Base-by-base conservation (phyloP, 106 monocot genomes). In the Dioscorea zingiberensis region DNA sequence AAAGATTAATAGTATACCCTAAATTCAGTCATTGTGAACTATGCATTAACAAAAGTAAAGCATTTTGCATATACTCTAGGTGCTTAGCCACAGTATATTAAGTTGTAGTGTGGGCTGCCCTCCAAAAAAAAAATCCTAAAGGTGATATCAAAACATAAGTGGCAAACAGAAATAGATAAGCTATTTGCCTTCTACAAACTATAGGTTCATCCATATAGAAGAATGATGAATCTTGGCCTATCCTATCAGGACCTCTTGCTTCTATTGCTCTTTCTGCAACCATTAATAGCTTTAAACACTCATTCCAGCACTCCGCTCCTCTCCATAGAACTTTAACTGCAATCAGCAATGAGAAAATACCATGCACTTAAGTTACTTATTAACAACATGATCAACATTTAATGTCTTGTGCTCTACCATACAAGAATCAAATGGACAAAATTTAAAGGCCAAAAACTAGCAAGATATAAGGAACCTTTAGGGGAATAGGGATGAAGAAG, bases 401-500 rank as follows among this genome's bases (percentile, higher is more conserved):
- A 58, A 8, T 25, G 22, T 6, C 57, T 9, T 0, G 38, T 6
- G 10, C 38, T 38, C n/a, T n/a, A n/a, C n/a, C 19, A 16, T 15
- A 51, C 8, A 3, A 56, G 22, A 56, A 24, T 21, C 56, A 56
- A 2, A 3, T 0, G 1, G 3, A 22, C 22, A 3, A 56, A 56
- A 23, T 21, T 25, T 23, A 56, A 26, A 51, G 17, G 51, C 18
- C 6, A 27, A 29, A 66, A 7, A 49, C 16, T 13, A 45, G 38
- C 13, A 9, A 18, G 46, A 64, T 64, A 62, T 30, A 65, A 28
- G 23, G 63, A 58, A 98, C 97, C 91, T 89, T 92, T 98, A 59
- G 97, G 92, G 13, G 97, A 92, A 77, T 92, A 98, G 56, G 97
- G 97, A 80, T 98, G 97, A 23, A 98, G 71, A 13, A 98, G 83